Evolutionary conservation across 345 rosid species (phyloP).

Genomic region (Garcia nutans): DNA sequence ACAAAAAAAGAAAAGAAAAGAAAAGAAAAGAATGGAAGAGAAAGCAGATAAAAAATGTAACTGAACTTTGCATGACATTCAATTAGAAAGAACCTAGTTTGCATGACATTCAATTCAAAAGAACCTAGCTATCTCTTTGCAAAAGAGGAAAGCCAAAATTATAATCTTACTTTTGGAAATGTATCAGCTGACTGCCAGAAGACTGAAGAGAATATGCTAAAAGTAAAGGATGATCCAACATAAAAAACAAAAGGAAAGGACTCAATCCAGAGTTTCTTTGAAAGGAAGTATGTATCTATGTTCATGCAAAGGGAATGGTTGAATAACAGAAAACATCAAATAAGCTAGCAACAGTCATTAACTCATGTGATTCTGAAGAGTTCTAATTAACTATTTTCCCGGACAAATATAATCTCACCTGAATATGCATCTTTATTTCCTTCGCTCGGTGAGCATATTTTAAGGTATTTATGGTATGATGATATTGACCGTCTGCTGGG

Average conservation of each 20-base stretch:
- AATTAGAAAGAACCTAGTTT: not conserved
- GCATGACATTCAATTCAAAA: no score
- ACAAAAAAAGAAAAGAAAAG: no score
- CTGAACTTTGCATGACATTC: not conserved
- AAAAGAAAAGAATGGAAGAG: not conserved
- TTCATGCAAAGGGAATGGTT: not conserved
- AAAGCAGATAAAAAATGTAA: not conserved
- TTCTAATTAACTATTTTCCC: not conserved
- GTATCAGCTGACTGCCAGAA: not conserved
- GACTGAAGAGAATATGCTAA: not conserved
- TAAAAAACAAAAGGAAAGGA: not conserved
- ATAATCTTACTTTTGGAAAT: not conserved
- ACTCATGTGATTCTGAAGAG: not conserved
- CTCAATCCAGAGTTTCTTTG: not conserved
- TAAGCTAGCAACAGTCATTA: not conserved
- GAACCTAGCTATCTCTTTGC: no score
- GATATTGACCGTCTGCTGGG: conserved; percentile 58
- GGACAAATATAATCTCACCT: conserved; percentile 35
- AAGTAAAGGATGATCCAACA: not conserved
- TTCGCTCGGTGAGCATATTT: conserved; percentile 99
- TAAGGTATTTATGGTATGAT: conserved; percentile 84
- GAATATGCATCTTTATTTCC: conserved; percentile 92
- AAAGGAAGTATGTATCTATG: not conserved
- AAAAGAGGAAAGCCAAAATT: not conserved
- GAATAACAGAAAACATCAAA: not conserved